phyloP scores from a whole-genome alignment of 148 eudicot species.

The Fallopia convolvulus region DNA sequence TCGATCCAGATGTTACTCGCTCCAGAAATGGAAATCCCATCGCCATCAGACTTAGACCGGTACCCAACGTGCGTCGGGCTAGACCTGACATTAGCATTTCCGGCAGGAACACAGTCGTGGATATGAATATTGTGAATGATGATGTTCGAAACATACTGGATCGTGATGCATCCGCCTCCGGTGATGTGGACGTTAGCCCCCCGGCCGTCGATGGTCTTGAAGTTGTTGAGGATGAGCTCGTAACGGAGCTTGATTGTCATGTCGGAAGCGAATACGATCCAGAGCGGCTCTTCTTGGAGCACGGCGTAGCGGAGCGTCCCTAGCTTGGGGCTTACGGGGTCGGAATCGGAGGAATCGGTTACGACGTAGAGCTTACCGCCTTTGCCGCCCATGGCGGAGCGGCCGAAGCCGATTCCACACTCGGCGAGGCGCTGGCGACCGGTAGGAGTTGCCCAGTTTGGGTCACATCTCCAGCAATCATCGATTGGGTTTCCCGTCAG shows the following conservation, averaged over 20 bases:
- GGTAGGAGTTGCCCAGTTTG: conserved; percentile 30
- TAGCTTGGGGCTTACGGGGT: conserved; percentile 38
- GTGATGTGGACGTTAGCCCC: conserved; percentile 48
- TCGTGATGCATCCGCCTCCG: conserved; percentile 58
- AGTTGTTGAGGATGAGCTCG: conserved; percentile 42
- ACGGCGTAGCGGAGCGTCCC: conserved; percentile 55
- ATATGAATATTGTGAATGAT: conserved; percentile 52
- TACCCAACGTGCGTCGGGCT: conserved; percentile 40
- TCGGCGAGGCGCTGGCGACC: conserved; percentile 55
- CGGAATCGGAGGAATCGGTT: conserved; percentile 56
- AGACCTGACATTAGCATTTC: conserved; percentile 31
- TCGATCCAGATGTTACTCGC: conserved; percentile 41
- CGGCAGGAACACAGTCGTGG: conserved; percentile 41
- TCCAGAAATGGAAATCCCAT: conserved; percentile 39
- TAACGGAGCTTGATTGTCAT: conserved; percentile 49
- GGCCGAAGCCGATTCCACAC: conserved; percentile 52
- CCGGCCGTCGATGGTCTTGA: conserved; percentile 55
- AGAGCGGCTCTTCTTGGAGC: conserved; percentile 42
- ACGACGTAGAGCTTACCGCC: conserved; percentile 53
- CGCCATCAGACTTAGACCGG: conserved; percentile 41
- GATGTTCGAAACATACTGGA: conserved; percentile 45
- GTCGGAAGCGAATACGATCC: conserved; percentile 42
- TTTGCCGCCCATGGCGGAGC: conserved; percentile 40
- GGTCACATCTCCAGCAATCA: conserved; percentile 66
- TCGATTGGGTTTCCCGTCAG: conserved; percentile 57